Conservation (phyloP, 495 filamentous ascomycete genomes). For the Aspergillus biplanus region DNA sequence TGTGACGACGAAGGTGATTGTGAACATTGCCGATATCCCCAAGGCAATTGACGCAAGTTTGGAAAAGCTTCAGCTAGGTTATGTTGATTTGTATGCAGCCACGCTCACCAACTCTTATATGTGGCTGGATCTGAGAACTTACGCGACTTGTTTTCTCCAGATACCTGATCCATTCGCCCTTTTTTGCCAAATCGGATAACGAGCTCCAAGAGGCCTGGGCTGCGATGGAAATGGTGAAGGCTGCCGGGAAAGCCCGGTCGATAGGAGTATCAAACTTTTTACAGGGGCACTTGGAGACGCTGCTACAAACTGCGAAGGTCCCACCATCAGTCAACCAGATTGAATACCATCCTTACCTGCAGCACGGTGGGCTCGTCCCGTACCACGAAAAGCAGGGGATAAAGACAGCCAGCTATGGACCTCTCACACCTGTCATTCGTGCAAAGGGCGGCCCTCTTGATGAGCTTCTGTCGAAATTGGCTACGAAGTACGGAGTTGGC, state of each 20-base stretch:
- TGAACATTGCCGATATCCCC: conserved; percentile 61
- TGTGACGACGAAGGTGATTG: conserved; percentile 74
- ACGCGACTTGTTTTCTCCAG: conserved; percentile 30
- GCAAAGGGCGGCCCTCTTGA: conserved; percentile 72
- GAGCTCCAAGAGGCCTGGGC: conserved; percentile 75
- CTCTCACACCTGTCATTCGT: conserved; percentile 68
- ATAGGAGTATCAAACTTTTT: conserved; percentile 89
- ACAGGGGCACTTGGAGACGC: conserved; percentile 65
- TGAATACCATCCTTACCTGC: conserved; percentile 87
- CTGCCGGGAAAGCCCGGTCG: conserved; percentile 66
- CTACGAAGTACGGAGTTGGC: conserved; percentile 77
- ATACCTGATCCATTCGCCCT: conserved; percentile 81
- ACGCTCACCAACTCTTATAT: not conserved
- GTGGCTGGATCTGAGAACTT: not conserved
- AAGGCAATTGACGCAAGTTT: conserved; percentile 71
- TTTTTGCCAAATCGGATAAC: conserved; percentile 61
- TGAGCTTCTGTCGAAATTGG: conserved; percentile 58
- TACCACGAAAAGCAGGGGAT: conserved; percentile 71
- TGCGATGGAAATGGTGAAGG: conserved; percentile 74
- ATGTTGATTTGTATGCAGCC: conserved; percentile 71
- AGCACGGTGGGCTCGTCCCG: conserved; percentile 67
- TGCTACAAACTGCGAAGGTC: conserved; percentile 65
- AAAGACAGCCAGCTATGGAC: conserved; percentile 68
- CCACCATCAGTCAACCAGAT: conserved; percentile 82
- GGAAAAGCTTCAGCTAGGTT: conserved; percentile 72